These are phyloP conservation scores for Cephalotrichum gorgonifer DNA, from an alignment of 2,329 filamentous ascomycete genomes.

Conservation along the genomic window DNA sequence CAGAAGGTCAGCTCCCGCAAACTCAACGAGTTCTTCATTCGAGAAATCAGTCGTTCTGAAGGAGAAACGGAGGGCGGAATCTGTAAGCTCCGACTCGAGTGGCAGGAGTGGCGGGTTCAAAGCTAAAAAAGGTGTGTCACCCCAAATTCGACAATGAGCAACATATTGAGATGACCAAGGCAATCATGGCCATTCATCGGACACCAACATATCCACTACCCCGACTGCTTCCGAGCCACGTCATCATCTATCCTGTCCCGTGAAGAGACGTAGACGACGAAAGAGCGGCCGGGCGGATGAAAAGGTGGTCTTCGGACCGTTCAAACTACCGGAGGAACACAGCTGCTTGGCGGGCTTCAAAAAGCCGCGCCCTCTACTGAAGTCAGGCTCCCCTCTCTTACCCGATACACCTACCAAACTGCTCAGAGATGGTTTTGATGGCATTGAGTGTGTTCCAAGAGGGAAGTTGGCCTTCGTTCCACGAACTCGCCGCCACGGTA, in stretches of 20 bases:
- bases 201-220: neutral
- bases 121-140: neutral
- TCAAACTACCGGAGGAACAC: neutral
- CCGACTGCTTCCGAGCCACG: neutral
- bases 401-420: neutral
- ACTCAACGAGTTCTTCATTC: neutral
- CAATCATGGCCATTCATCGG: neutral
- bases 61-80: neutral
- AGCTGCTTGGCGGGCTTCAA: neutral
- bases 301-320: neutral
- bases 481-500: neutral
- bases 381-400: neutral
- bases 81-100: neutral
- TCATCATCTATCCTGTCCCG: neutral
- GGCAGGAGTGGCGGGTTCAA: neutral
- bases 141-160: neutral
- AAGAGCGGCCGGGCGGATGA: neutral
- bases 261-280: neutral
- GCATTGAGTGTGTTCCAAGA: neutral
- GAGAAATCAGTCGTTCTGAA: neutral
- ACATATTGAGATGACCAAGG: neutral
- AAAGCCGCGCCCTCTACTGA: neutral
- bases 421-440: conserved; percentile 1
- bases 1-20: neutral
- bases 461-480: neutral